Percentiles rank a stretch among this genome's conserved stretches.
Conservation (phyloP, 225 moss, liverwort and hornwort species). For the Sphagnum tenellum region DNA sequence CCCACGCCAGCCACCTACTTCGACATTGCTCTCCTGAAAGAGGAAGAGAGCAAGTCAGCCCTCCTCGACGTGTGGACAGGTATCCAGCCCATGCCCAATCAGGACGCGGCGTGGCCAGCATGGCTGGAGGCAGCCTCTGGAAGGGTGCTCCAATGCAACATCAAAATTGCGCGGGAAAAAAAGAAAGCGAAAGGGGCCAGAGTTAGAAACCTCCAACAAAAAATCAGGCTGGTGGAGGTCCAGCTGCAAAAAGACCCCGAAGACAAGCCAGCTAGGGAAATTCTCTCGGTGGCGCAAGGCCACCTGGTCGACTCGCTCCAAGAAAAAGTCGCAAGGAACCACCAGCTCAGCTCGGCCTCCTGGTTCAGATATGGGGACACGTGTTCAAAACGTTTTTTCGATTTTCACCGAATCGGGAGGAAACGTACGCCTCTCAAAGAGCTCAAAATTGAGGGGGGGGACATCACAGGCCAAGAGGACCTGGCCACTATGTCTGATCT, state of each 20-base stretch:
- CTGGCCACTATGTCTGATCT: neutral
- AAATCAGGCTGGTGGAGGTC: neutral
- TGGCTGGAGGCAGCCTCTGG: neutral
- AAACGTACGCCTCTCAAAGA: neutral
- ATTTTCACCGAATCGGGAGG: neutral
- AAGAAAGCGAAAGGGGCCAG: neutral
- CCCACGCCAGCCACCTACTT: neutral
- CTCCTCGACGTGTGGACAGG: neutral
- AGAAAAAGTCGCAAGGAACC: neutral
- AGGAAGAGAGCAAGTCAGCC: neutral
- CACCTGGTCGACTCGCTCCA: neutral
- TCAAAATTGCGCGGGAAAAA: neutral
- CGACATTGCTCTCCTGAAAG: neutral
- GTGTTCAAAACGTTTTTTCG: neutral
- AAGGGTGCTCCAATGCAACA: neutral
- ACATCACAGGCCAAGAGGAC: neutral
- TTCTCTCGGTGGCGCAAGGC: neutral
- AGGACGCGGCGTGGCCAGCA: neutral
- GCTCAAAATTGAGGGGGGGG: neutral
- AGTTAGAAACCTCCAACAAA: neutral
- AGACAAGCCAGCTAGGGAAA: neutral
- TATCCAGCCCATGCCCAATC: neutral
- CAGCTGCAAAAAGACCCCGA: neutral
- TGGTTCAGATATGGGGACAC: neutral
- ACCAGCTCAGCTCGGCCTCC: no score